Evolutionary conservation across 345 rosid species (phyloP), one percentile per base, ranked within the genome.

Genomic region (Hibiscus tridactylites): DNA sequence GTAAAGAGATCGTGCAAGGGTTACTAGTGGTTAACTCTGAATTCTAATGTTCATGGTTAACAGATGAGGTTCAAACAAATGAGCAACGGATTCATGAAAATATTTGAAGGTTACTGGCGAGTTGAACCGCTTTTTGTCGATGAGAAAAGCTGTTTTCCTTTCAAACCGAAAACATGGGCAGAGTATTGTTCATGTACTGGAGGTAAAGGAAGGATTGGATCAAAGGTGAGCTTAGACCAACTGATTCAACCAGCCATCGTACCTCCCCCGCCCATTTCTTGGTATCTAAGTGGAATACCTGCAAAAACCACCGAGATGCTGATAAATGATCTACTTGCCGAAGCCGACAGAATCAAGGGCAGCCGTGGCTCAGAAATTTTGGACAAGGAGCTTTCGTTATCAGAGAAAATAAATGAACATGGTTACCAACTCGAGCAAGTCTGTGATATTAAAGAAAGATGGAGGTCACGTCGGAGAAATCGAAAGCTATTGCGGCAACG

Each of bases 21-120:
- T 17, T 67, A 49, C 39, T 47, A 15, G 60, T 47, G 61, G 28
- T 57, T 21, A 58, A 19, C 28, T 19, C 26, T n/a, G 15, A 69
- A 16, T 21, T 44, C 33, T 67, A 71, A 49, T 69, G 65, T 28
- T 77, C 46, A 73, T 71, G 74, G 71, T 65, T 65, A 61, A 72
- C 92, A 91, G 98, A 90, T 94, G 98, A 91, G 78, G 49, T 94
- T 91, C 87, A 88, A 79, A 85, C 98, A 94, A 86, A 35, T 88
- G 72, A 88, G 85, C 80, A 84, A 90, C 0, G 96, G 98, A 31
- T 90, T 94, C 78, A 94, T 94, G 98, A 77, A 94, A 77, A 87
- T 65, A 76, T 91, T 90, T 3, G 97, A 94, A 85, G 98, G 97
- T 24, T 80, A 85, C 75, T 94, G 98, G 98, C 78, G 78, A 71